phyloP scores from a whole-genome alignment of 805 yeast species.

The Candida cerambycidarum region DNA sequence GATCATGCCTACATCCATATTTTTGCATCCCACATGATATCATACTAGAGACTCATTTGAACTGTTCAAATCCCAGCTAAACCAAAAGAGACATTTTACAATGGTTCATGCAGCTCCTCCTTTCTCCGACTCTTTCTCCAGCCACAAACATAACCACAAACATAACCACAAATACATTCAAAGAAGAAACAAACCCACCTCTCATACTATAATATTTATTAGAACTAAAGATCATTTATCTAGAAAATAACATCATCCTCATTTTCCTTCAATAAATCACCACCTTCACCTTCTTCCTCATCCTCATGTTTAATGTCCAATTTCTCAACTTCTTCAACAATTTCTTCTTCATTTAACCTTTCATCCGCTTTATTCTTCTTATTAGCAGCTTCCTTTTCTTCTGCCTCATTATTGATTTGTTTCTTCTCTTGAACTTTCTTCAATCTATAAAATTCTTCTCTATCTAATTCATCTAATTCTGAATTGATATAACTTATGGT shows the following conservation, averaged over 20 bases:
- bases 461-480: conserved; percentile 94
- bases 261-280: conserved; percentile 27
- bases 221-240: too few relatives aligned
- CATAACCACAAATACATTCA: too few relatives aligned
- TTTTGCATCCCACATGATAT: too few relatives aligned
- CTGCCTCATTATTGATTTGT: conserved; percentile 72
- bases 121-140: too few relatives aligned
- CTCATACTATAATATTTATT: too few relatives aligned
- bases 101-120: too few relatives aligned
- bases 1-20: too few relatives aligned
- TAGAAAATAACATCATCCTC: conserved; percentile 49
- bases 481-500: conserved; percentile 90
- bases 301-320: conserved; percentile 26
- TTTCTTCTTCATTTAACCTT: conserved; percentile 22
- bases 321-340: conserved; percentile 29
- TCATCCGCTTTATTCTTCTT: background rate
- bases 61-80: too few relatives aligned
- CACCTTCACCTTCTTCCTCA: conserved; percentile 40
- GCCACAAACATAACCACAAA: too few relatives aligned
- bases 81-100: too few relatives aligned
- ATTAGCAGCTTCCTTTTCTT: conserved; percentile 24
- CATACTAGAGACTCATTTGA: too few relatives aligned
- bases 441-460: conserved; percentile 96
- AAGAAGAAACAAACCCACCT: too few relatives aligned
- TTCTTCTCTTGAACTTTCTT: conserved; percentile 96